phyloP scores from a whole-genome alignment of 768 basidiomycete species.

The Leccinum truebloodii region DNA sequence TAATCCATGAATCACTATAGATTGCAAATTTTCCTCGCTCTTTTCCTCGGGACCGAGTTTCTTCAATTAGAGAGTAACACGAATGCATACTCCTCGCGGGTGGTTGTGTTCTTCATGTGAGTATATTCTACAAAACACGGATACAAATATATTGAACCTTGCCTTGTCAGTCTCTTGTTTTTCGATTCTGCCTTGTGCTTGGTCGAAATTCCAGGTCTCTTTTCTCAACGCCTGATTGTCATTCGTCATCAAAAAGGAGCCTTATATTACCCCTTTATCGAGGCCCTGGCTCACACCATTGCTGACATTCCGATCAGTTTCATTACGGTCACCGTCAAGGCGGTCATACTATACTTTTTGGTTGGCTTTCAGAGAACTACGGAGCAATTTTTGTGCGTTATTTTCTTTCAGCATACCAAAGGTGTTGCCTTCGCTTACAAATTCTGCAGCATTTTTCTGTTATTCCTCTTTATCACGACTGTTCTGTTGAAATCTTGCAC shows the following conservation, averaged over 20 bases:
- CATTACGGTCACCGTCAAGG: constrained; percentile 13
- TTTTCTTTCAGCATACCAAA: neutral
- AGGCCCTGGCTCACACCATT: constrained; percentile 43
- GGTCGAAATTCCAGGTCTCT: constrained; percentile 52
- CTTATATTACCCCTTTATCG: constrained; percentile 51
- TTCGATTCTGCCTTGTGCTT: constrained; percentile 54
- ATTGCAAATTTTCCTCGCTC: constrained; percentile 27
- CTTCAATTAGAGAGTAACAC: constrained; percentile 40
- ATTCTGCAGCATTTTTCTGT: constrained; percentile 52
- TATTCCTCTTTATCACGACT: constrained; percentile 54
- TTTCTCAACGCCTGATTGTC: constrained; percentile 45
- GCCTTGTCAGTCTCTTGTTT: constrained; percentile 43
- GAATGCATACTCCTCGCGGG: constrained; percentile 49
- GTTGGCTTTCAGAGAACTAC: constrained; percentile 19
- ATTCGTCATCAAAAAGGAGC: constrained; percentile 44
- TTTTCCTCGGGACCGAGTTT: constrained; percentile 41
- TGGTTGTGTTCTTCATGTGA: constrained; percentile 76
- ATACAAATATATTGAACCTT: neutral
- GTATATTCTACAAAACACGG: constrained; percentile 18
- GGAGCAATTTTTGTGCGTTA: constrained; percentile 22
- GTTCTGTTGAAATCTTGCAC: constrained; percentile 77
- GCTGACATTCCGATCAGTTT: constrained; percentile 47
- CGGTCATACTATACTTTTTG: constrained; percentile 20
- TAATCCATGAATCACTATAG: constrained; percentile 30
- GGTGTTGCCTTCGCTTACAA: constrained; percentile 33